Conservation (phyloP, 768 basidiomycete genomes). For the Botryobasidium botryosum region DNA sequence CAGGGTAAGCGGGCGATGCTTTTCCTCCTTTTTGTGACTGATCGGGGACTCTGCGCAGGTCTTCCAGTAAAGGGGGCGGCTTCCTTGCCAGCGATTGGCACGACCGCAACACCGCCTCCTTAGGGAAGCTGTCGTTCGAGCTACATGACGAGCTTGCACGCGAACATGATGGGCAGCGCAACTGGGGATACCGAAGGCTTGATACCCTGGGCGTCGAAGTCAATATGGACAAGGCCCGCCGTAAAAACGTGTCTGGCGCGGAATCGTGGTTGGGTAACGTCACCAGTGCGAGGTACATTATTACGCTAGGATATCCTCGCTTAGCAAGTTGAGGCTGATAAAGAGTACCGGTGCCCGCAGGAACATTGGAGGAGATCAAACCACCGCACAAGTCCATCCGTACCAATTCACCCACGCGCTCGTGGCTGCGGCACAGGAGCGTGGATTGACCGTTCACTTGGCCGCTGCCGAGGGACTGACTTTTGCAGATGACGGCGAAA, state of each 20-base stretch:
- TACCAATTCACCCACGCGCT: slow-evolving; percentile 12
- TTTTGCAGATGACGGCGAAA: slow-evolving; percentile 1
- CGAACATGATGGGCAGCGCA: slow-evolving; percentile 19
- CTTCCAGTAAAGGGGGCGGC: slow-evolving; percentile 20
- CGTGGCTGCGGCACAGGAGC: slow-evolving; percentile 9
- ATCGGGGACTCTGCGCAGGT: slow-evolving; percentile 18
- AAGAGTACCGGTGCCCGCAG: background rate
- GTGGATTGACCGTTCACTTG: slow-evolving; percentile 11
- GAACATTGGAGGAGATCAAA: slow-evolving; percentile 9
- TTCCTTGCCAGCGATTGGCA: slow-evolving; percentile 29
- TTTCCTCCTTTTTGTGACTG: slow-evolving; percentile 10
- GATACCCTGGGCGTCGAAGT: slow-evolving; percentile 12
- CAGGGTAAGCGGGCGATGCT: slow-evolving; percentile 8
- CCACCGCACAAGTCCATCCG: slow-evolving; percentile 16
- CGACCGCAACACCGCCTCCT: slow-evolving; percentile 16
- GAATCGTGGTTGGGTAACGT: slow-evolving; percentile 12
- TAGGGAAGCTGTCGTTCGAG: slow-evolving; percentile 21
- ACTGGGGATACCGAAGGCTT: slow-evolving; percentile 12
- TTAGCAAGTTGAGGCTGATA: background rate
- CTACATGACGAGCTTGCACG: slow-evolving; percentile 22
- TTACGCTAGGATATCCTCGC: background rate
- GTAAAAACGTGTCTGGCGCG: slow-evolving; percentile 7
- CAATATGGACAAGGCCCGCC: background rate
- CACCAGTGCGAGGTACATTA: slow-evolving; percentile 4
- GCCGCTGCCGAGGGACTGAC: slow-evolving; percentile 10